phyloP scores from a whole-genome alignment of 306 rosid genomes.

The Cucurbita maxima region DNA sequence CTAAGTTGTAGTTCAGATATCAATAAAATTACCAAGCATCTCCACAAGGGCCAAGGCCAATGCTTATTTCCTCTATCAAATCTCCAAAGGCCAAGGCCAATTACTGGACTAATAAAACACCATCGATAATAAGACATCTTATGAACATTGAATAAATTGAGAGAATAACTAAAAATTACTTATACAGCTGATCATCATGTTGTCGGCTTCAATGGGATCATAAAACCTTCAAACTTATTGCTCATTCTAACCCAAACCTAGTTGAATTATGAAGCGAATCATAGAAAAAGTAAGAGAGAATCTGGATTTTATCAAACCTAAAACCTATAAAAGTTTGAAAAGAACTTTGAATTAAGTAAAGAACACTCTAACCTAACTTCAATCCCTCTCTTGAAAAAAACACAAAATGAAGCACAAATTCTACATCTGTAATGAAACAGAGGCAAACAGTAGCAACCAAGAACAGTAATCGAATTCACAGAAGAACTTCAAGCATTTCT shows the following conservation, averaged over 20 bases:
- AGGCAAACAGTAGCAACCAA: neutral
- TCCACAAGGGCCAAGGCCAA: slow-evolving; percentile 28
- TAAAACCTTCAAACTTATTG: neutral
- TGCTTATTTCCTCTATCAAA: slow-evolving; percentile 22
- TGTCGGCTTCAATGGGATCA: neutral
- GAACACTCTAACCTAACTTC: neutral
- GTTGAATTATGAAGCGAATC: neutral
- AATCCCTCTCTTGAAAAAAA: neutral
- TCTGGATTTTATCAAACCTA: neutral
- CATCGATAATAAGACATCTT: neutral
- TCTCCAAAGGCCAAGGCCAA: neutral
- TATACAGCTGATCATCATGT: neutral
- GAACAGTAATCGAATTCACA: neutral
- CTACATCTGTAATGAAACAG: neutral
- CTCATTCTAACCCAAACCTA: neutral
- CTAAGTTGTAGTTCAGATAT: neutral
- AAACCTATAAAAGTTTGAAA: neutral
- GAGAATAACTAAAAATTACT: neutral
- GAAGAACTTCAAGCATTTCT: neutral
- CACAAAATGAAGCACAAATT: neutral
- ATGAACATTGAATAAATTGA: neutral
- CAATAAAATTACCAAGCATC: slow-evolving; percentile 18
- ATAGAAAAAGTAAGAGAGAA: neutral
- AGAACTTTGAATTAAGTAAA: neutral
- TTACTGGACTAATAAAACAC: slow-evolving; percentile 9